Conservation (phyloP, 768 basidiomycete genomes). For the Suillus variegatus region DNA sequence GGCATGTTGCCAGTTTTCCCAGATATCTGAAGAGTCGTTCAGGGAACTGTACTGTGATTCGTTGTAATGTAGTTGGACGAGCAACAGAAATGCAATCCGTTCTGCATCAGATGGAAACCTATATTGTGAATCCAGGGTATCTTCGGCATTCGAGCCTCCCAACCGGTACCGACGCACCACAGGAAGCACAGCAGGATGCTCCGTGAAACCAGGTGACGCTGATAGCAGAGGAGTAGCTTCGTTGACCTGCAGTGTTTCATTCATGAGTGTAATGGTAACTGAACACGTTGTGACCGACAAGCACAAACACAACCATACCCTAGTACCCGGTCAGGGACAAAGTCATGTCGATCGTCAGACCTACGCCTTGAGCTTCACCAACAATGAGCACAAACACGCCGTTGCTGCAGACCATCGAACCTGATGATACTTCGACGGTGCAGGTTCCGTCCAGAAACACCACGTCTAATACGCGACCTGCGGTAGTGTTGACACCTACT, state of each 20-base stretch:
- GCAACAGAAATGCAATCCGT: slow-evolving; percentile 10
- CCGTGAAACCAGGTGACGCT: neutral
- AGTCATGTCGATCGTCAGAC: neutral
- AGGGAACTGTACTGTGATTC: slow-evolving; percentile 1
- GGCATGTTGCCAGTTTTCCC: slow-evolving; percentile 4
- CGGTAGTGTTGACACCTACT: slow-evolving; percentile 62
- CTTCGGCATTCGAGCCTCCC: neutral
- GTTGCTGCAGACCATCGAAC: slow-evolving; percentile 81
- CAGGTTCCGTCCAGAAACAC: slow-evolving; percentile 30
- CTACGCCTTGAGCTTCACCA: neutral
- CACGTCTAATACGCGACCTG: slow-evolving; percentile 32
- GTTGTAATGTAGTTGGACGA: slow-evolving; percentile 10
- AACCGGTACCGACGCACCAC: slow-evolving; percentile 5
- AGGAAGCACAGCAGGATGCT: slow-evolving; percentile 12
- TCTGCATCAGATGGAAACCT: slow-evolving; percentile 6
- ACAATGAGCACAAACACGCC: slow-evolving; percentile 63
- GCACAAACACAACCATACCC: slow-evolving; percentile 9
- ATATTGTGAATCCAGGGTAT: neutral
- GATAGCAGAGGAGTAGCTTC: slow-evolving; percentile 10
- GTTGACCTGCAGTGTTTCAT: slow-evolving; percentile 3
- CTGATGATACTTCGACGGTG: slow-evolving; percentile 62
- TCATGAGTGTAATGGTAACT: neutral
- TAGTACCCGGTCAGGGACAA: neutral
- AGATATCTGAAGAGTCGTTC: neutral
- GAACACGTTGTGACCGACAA: neutral